Evolutionary conservation across 2,329 filamentous ascomycete species (phyloP), one percentile per base, ranked within the genome.

Genomic region (Nemania serpens): DNA sequence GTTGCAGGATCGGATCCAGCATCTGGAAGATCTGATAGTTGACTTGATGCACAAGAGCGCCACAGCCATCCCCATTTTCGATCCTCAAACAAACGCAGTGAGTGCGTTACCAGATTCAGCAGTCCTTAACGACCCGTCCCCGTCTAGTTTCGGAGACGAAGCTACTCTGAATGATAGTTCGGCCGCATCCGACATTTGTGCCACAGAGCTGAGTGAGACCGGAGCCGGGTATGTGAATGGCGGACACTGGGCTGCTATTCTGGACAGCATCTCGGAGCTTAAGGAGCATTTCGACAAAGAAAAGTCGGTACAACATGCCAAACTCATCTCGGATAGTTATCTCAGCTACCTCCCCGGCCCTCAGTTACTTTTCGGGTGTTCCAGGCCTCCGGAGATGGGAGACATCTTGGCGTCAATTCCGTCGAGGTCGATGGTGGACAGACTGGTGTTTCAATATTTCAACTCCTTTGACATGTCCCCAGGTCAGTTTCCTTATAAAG

Each of bases 261-360:
- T 79, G 3, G 75, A 79, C 36, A 69, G 71, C 33, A 78, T 80
- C 22, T 69, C 76, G 1, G 76, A 79, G 5, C 66, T 80, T 2
- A 77, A 72, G 51, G 70, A 76, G 1, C 71, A 76, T 11, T 68
- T 77, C 9, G 71, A 73, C 1, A 63, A 68, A 4, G 71, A 75
- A 11, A 66, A 73, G 11, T 59, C 73, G 37, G 9, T 13, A 9
- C 20, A 49, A 9, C 53, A 15, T 52, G 13, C 2, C 6, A 13
- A 29, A 3, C 20, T 17, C 15, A n/a, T 25, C 15, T 39, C 53
- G 6, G 34, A 49, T 18, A 37, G 3, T 1, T 22, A n/a, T 47
- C 34, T 33, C 5, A 12, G 63, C 15, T 37, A 46, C 29, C 50
- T 60, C 1, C 53, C 61, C 37, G 53, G 59, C 10, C 72, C 72